Evolutionary conservation across 2,329 filamentous ascomycete species (phyloP).

Genomic region (Ilyonectria sp.): DNA sequence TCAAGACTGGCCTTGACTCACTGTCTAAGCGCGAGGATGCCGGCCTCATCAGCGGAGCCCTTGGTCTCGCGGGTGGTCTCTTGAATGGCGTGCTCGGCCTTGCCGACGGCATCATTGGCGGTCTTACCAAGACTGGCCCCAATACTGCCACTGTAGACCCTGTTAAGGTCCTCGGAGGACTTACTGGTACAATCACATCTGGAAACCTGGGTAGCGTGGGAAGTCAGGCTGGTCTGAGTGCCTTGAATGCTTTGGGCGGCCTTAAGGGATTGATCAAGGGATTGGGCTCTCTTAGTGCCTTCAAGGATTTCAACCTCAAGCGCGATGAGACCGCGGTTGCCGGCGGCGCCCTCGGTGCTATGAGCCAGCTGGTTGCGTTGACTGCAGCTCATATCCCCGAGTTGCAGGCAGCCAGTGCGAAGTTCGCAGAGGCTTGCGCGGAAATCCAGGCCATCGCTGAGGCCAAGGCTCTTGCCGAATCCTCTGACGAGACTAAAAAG

Average conservation of each 20-base stretch:
- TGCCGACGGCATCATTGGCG: conserved; percentile 8
- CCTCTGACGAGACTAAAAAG: not conserved
- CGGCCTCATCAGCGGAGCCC: no score
- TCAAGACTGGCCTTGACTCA: no score
- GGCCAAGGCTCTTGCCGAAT: not conserved
- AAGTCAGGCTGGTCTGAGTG: not conserved
- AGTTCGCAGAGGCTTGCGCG: not conserved
- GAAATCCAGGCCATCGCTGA: not conserved
- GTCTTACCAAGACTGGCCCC: not conserved
- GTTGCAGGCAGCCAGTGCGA: not conserved
- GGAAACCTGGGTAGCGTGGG: not conserved
- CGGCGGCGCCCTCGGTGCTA: not conserved
- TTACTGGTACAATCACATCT: conserved; percentile 1
- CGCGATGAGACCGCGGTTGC: not conserved
- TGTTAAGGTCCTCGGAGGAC: conserved; percentile 1
- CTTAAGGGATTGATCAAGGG: not conserved
- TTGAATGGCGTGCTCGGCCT: conserved; percentile 10
- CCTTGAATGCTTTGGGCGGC: not conserved
- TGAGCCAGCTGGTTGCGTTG: not conserved
- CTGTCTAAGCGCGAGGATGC: no score
- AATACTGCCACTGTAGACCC: not conserved
- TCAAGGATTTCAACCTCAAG: not conserved
- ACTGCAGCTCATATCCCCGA: not conserved
- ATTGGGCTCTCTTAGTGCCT: not conserved
- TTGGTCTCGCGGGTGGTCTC: not conserved